These are phyloP conservation scores for Aureobasidium sp. DNA, from an alignment of 2,329 filamentous ascomycete genomes.

Conservation along the genomic window DNA sequence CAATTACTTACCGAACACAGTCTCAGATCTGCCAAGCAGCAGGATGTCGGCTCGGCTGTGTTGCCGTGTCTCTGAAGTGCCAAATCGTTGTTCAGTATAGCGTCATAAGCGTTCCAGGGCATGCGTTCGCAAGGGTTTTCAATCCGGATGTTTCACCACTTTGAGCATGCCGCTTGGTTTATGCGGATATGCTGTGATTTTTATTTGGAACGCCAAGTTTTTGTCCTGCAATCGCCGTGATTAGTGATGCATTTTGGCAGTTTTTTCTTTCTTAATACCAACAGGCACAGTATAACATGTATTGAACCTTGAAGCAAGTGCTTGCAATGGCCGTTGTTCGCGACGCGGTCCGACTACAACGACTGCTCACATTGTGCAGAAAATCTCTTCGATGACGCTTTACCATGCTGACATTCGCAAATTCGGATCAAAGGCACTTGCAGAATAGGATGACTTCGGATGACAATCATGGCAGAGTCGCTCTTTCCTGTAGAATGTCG, in stretches of 20 bases:
- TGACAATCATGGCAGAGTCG: not conserved
- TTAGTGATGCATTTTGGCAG: too few relatives aligned
- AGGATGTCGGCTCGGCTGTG: not conserved
- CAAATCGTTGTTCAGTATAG: too few relatives aligned
- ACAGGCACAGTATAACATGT: not conserved
- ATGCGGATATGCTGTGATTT: too few relatives aligned
- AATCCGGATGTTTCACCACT: too few relatives aligned
- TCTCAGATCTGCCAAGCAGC: not conserved
- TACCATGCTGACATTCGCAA: not conserved
- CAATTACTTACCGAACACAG: not conserved
- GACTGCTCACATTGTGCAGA: not conserved
- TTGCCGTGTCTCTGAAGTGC: not conserved
- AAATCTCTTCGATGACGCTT: not conserved
- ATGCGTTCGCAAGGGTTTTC: too few relatives aligned
- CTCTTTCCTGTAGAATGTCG: not conserved
- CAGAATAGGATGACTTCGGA: too few relatives aligned
- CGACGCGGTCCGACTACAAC: not conserved
- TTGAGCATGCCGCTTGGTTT: too few relatives aligned
- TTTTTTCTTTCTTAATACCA: not conserved
- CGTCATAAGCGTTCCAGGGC: too few relatives aligned
- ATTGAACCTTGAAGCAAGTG: conserved; percentile 1
- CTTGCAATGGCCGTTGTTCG: not conserved
- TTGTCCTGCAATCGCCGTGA: too few relatives aligned
- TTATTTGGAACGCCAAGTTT: too few relatives aligned
- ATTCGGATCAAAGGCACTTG: too few relatives aligned